Evolutionary conservation across 140 eudicot genomes (phyloP).

Genomic region (Bidens hawaiensis): DNA sequence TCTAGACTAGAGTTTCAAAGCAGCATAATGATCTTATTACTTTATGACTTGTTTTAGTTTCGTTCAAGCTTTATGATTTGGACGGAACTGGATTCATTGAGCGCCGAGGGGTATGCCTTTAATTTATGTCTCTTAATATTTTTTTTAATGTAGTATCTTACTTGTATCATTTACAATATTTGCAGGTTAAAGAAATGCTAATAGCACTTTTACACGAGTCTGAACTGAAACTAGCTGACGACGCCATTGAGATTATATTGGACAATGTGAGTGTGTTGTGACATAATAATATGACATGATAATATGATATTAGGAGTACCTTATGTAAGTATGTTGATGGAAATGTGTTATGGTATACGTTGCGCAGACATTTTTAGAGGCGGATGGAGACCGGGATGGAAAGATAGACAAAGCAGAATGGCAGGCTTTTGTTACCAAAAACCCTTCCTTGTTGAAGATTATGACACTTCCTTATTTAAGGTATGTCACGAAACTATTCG

Average conservation of each 20-base stretch:
- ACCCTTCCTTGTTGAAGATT: conserved; percentile 86
- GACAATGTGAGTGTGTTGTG: conserved; percentile 59
- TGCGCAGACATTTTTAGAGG: conserved; percentile 75
- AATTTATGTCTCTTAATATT: neutral
- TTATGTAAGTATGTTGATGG: neutral
- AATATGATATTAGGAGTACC: too few species aligned
- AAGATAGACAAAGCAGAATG: conserved; percentile 83
- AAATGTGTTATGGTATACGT: neutral
- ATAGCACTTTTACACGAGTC: conserved; percentile 91
- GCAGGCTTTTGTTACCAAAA: conserved; percentile 65
- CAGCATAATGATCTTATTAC: conserved; percentile 13
- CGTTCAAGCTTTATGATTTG: conserved; percentile 91
- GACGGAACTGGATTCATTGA: conserved; percentile 94
- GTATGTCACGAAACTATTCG: conserved; percentile 28
- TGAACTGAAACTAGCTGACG: conserved; percentile 85
- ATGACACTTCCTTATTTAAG: conserved; percentile 94
- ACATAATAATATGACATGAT: too few species aligned
- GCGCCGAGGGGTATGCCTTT: conserved; percentile 71
- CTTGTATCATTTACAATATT: neutral
- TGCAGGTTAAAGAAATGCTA: conserved; percentile 83
- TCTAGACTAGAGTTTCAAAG: neutral
- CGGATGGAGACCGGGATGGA: conserved; percentile 79
- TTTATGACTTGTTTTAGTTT: conserved; percentile 48
- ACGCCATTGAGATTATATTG: conserved; percentile 71
- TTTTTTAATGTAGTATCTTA: neutral